Base-by-base conservation (phyloP, 352 stramenopile species). In the Pythium grandisporangium region DNA sequence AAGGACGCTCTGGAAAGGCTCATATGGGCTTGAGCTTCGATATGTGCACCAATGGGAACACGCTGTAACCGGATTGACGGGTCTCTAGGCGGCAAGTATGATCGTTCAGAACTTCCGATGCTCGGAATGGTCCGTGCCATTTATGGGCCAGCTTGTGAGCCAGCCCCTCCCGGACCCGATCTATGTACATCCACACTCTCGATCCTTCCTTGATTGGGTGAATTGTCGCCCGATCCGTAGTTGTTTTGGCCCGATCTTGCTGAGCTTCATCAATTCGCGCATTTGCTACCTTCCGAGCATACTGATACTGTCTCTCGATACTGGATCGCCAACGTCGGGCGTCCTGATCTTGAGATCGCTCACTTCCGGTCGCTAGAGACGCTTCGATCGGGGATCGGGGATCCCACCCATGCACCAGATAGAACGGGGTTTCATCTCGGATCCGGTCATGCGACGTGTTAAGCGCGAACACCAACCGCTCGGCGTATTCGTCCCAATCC, bases 401-500 rank as follows among this genome's bases (percentile, higher is more conserved):
- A 8, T 38, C 33, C 33, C 33, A 38, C 33, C 33, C 33, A 16
- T 38, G 33, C 10, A 38, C 33, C 11, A 38, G 33, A 16, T 38
- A 38, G 33, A 20, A 38, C 19, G 33, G 33, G 10, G 33, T 38
- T 10, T 38, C 33, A 10, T 38, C 10, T 38, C 33, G 33, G 19
- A 16, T 38, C 6, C 33, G 10, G 33, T 38, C 33, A 38, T 20
- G 10, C 33, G 33, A 10, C 10, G 33, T 38, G 33, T 38, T 38
- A 16, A 38, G 33, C 33, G 10, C 30, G 39, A 37, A 48, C 30
- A 17, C 41, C 4, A 58, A 26, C 5, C 40, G 29, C 20, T 47
- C 33, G 0, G 42, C 51, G 26, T 60, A 60, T 6, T 47, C 45
- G 24, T 60, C 51, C 51, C 51, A 60, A 20, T 60, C 51, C 0